Percentiles rank a stretch among this genome's conserved stretches.
phyloP scores from a whole-genome alignment of 306 rosid genomes.

The Gynostemma pentaphyllum region DNA sequence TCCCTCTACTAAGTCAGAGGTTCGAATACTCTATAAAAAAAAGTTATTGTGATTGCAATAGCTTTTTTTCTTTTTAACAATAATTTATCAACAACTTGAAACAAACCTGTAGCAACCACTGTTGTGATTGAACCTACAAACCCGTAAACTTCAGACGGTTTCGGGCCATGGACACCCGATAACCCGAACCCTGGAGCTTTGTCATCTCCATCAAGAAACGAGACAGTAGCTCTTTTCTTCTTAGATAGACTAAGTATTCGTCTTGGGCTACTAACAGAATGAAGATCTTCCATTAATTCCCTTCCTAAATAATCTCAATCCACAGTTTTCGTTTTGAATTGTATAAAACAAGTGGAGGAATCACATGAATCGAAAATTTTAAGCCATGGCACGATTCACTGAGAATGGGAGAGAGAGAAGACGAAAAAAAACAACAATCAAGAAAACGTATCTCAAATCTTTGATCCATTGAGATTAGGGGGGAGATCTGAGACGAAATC shows the following conservation, averaged over 20 bases:
- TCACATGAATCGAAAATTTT: too few relatives aligned
- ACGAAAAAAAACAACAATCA: too few relatives aligned
- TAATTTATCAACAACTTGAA: conserved; percentile 1
- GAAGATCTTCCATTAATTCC: conserved; percentile 51
- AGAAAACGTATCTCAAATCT: too few relatives aligned
- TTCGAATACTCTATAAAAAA: too few relatives aligned
- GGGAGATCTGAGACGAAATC: too few relatives aligned
- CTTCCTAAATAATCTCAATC: not conserved
- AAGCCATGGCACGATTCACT: too few relatives aligned
- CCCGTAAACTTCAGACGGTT: conserved; percentile 86
- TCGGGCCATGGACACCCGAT: conserved; percentile 70
- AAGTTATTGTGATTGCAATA: too few relatives aligned
- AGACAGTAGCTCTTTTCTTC: conserved; percentile 37
- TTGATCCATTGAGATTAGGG: too few relatives aligned
- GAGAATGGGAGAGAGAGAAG: too few relatives aligned
- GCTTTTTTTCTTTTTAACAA: too few relatives aligned
- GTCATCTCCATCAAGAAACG: conserved; percentile 33
- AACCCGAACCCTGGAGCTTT: conserved; percentile 41
- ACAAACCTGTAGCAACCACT: conserved; percentile 58
- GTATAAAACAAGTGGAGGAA: too few relatives aligned
- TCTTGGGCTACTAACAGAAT: conserved; percentile 75
- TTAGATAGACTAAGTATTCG: conserved; percentile 59
- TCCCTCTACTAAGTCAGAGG: too few relatives aligned
- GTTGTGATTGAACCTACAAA: conserved; percentile 83
- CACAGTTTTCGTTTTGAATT: not conserved